Evolutionary conservation across 2,329 filamentous ascomycete genomes (phyloP).

Genomic region (Pseudogymnoascus sp.): DNA sequence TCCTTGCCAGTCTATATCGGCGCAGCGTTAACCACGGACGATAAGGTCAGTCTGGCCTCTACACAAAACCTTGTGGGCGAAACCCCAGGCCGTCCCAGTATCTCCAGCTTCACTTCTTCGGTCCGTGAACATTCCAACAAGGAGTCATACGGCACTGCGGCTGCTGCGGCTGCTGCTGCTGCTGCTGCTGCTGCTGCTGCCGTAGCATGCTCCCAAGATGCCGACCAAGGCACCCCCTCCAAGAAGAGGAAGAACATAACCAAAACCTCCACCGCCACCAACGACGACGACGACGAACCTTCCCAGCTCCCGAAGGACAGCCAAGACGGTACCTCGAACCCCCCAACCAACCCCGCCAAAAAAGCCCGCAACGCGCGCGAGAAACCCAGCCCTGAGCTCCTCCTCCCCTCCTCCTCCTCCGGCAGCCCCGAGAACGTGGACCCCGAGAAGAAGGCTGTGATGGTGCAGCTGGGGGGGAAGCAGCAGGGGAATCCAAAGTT

Average conservation of each 20-base stretch:
- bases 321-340: background rate
- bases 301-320: background rate
- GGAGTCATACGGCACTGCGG: background rate
- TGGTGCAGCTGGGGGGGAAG: background rate
- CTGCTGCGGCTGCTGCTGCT: no score
- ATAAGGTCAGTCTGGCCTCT: background rate
- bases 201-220: background rate
- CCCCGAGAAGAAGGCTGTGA: background rate
- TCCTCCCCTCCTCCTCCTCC: background rate
- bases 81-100: background rate
- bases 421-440: background rate
- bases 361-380: background rate
- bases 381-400: background rate
- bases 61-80: background rate
- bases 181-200: background rate
- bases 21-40: background rate
- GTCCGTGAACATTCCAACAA: background rate
- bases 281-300: background rate
- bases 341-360: background rate
- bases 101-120: background rate
- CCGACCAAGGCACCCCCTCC: background rate
- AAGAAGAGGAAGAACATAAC: background rate
- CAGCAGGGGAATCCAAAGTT: background rate
- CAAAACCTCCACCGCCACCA: background rate
- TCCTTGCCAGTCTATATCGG: background rate